These are phyloP conservation scores for Mortierella claussenii DNA, from an alignment of 192 early-diverging fungal genomes.

Conservation along the genomic window DNA sequence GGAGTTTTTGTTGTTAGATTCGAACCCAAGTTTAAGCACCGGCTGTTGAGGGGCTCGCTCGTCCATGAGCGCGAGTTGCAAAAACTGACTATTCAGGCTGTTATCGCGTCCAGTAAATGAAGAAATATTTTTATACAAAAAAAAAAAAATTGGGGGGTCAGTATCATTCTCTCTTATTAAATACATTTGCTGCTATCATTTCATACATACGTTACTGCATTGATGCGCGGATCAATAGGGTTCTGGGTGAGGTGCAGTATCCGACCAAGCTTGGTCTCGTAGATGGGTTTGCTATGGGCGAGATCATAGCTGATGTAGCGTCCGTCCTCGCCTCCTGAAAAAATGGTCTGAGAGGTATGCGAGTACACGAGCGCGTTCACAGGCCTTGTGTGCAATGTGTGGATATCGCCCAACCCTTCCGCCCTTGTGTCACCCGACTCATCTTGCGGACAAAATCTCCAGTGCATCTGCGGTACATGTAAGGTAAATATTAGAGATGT, in stretches of 20 bases:
- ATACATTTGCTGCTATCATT: too few relatives aligned
- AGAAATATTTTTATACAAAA: neutral
- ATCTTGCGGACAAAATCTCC: constrained; percentile 12
- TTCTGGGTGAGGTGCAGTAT: constrained; percentile 21
- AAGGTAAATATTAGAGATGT: too few relatives aligned
- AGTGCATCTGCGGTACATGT: constrained; percentile 23
- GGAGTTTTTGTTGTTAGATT: neutral
- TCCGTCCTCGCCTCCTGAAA: constrained; percentile 18
- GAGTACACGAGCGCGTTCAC: constrained; percentile 8
- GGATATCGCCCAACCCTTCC: constrained; percentile 6
- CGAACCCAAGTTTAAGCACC: constrained; percentile 9
- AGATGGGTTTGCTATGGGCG: neutral
- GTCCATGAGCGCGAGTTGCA: constrained; percentile 22
- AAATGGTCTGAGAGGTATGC: constrained; percentile 12
- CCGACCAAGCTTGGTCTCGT: constrained; percentile 1
- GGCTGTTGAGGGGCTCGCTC: constrained; percentile 4
- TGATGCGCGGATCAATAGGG: constrained; percentile 29
- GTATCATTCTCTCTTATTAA: too few relatives aligned
- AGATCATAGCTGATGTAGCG: constrained; percentile 23
- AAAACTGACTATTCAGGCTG: neutral
- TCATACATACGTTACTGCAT: constrained; percentile 36
- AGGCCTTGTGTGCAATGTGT: constrained; percentile 5
- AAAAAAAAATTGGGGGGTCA: constrained; percentile 2
- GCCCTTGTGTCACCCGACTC: neutral
- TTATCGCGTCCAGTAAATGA: neutral